Evolutionary conservation across 306 rosid genomes (phyloP).

Genomic region (Fragaria nilgerrensis): DNA sequence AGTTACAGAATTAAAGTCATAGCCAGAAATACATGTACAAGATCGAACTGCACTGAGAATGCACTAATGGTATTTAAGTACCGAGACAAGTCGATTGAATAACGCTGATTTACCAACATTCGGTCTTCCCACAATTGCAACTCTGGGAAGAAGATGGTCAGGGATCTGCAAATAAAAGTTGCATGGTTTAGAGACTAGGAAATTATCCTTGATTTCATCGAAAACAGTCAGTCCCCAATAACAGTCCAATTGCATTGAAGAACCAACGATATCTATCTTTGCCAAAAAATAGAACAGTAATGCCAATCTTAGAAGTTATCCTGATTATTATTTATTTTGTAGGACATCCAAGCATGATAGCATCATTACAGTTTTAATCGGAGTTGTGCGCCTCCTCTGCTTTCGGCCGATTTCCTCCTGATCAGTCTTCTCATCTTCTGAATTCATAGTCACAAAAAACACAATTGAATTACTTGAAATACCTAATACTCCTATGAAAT

Average conservation of each 20-base stretch:
- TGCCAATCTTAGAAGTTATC: neutral
- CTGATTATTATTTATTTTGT: neutral
- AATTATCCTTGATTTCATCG: conserved; percentile 12
- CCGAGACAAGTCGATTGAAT: conserved; percentile 94
- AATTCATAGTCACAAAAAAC: neutral
- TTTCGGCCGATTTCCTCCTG: conserved; percentile 36
- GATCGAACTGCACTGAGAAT: conserved; percentile 17
- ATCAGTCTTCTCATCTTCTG: conserved; percentile 63
- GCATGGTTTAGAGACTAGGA: conserved; percentile 26
- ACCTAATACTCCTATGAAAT: neutral
- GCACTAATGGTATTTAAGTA: conserved; percentile 25
- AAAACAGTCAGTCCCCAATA: conserved; percentile 14
- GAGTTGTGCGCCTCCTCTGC: conserved; percentile 41
- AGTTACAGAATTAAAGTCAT: conserved; percentile 4
- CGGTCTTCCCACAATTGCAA: conserved; percentile 96
- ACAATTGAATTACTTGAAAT: neutral
- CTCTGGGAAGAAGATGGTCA: conserved; percentile 75
- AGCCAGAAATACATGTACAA: neutral
- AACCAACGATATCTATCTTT: neutral
- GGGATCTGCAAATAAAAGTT: conserved; percentile 64
- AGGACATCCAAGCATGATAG: too few species aligned
- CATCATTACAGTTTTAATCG: conserved; percentile 24
- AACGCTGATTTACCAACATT: conserved; percentile 95
- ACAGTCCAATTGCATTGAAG: conserved; percentile 5
- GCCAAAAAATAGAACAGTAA: neutral